Evolutionary conservation across 345 rosid species (phyloP).

Genomic region (Clausena lansium): DNA sequence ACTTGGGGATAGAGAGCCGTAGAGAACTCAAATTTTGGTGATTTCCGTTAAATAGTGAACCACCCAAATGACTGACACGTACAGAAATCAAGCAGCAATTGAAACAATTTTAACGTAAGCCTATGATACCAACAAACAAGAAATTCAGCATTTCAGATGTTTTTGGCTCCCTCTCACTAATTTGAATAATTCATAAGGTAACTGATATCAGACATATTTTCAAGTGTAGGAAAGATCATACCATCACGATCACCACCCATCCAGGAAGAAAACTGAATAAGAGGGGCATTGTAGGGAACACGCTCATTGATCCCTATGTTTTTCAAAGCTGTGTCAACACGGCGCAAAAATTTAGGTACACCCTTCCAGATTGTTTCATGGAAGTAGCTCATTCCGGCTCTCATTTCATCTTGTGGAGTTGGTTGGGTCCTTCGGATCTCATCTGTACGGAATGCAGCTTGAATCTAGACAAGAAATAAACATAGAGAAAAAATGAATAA

Average conservation of each 20-base stretch:
- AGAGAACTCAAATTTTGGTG: background rate
- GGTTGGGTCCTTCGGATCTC: slow-evolving; percentile 99
- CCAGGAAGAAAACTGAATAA: slow-evolving; percentile 99
- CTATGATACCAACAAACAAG: background rate
- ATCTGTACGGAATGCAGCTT: slow-evolving; percentile 99
- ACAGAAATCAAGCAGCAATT: background rate
- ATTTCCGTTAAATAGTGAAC: background rate
- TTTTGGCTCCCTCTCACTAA: background rate
- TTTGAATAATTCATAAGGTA: background rate
- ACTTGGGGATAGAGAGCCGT: background rate
- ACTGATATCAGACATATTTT: background rate
- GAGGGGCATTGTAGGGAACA: slow-evolving; percentile 96
- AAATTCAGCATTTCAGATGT: background rate
- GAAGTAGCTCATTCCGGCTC: slow-evolving; percentile 99
- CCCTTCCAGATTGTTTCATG: slow-evolving; percentile 99
- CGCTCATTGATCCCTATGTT: slow-evolving; percentile 92
- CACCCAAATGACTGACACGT: background rate
- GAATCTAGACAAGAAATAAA: slow-evolving; percentile 52
- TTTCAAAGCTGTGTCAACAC: slow-evolving; percentile 96
- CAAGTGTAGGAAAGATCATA: slow-evolving; percentile 29
- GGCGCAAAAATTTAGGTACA: slow-evolving; percentile 95
- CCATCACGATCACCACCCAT: slow-evolving; percentile 99
- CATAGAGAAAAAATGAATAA: background rate
- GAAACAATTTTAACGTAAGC: background rate
- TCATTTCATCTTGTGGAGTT: slow-evolving; percentile 99